These are phyloP conservation scores for Ceratocystis papillata DNA, from an alignment of 2,329 filamentous ascomycete species.

Conservation along the genomic window DNA sequence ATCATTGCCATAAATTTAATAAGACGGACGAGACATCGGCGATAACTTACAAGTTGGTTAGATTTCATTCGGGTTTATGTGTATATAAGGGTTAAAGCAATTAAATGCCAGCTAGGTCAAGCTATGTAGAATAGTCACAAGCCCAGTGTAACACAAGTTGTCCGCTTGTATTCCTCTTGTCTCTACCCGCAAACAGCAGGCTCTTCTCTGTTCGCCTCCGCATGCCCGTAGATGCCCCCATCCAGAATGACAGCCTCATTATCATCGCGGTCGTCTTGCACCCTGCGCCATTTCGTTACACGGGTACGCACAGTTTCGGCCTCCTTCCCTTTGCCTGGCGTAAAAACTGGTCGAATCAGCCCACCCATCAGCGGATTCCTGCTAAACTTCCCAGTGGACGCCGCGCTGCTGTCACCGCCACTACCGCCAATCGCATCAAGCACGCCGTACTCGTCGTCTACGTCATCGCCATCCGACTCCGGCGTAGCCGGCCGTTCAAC, in stretches of 20 bases:
- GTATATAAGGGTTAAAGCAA: too few species aligned
- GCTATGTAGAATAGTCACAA: too few species aligned
- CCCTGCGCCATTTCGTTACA: slow-evolving; percentile 42
- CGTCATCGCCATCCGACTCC: slow-evolving; percentile 34
- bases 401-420: slow-evolving; percentile 23
- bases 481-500: slow-evolving; percentile 49
- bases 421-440: slow-evolving; percentile 21
- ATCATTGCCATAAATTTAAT: too few species aligned
- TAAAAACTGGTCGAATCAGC: slow-evolving; percentile 52
- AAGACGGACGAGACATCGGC: too few species aligned
- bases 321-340: slow-evolving; percentile 43
- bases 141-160: neutral
- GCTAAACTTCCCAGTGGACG: slow-evolving; percentile 51
- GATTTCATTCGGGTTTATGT: too few species aligned
- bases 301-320: slow-evolving; percentile 32
- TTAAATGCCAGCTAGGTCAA: too few species aligned
- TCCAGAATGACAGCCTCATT: slow-evolving; percentile 51
- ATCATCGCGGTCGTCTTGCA: slow-evolving; percentile 49
- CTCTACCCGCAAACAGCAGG: slow-evolving; percentile 33
- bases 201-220: slow-evolving; percentile 30
- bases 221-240: slow-evolving; percentile 41
- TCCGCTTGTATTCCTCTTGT: neutral
- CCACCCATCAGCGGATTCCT: slow-evolving; percentile 56
- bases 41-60: too few species aligned
- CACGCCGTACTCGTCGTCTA: slow-evolving; percentile 29